Base-by-base conservation (phyloP, 2,329 filamentous ascomycete genomes). In the Cucurbitaria berberidis region DNA sequence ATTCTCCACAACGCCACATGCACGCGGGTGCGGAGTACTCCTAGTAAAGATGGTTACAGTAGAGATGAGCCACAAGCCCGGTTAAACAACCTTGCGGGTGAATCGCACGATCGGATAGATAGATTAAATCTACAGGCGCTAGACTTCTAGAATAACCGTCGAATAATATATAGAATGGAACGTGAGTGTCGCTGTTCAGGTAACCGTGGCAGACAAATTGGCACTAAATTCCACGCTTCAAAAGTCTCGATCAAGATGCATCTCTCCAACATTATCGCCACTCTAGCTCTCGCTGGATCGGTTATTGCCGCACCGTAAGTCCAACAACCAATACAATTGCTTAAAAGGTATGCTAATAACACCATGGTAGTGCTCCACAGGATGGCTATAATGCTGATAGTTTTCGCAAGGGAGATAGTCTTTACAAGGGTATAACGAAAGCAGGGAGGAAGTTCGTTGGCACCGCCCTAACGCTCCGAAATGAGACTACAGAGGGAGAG, bases 331-430 rank as follows among this genome's bases (percentile, higher is more conserved):
- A 24, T 44, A 10, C 27, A 19, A 9, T 11, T 11, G 38, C n/a
- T 16, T 18, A 2, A 15, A 4, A 10, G 21, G 11, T 22, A 7
- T 19, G 26, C 51, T 57, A 39, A 57, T 9, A 32, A 8, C 1
- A 0, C 3, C 13, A 16, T 41, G 50, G 53, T 16, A 57, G 43
- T 16, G 35, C 10, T 38, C 50, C 39, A 10, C 53, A 54, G 44
- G 40, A 49, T 26, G 39, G 40, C 42, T 27, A 24, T 9, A 59
- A 61, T 27, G 57, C 56, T 7, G 55, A 64, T 35, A 69, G 63
- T 22, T 53, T 70, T 3, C 66, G 64, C 55, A 66, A 70, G 54
- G 50, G 66, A n/a, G n/a, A n/a, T n/a, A 69, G 63, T 22, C 55
- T 70, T 3, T 67, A 66, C 55, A 66, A 70, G 54, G 50, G 66